Evolutionary conservation across 192 early-diverging fungal genomes (phyloP).

Genomic region (Allomyces macrogynus): DNA sequence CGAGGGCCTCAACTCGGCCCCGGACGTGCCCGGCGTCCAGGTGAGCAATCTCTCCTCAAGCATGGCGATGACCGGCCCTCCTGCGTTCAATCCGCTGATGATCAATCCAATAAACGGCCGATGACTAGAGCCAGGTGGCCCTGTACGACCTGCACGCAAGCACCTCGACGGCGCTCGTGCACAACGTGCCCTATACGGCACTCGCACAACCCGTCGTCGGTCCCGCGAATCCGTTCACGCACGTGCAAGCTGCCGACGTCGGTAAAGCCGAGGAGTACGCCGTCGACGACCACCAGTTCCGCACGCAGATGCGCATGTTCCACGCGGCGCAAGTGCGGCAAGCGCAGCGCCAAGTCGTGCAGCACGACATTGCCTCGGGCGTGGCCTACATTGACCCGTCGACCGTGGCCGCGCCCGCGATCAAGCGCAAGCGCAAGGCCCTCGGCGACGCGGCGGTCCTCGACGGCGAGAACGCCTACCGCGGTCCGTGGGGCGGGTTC

Average conservation of each 20-base stretch:
- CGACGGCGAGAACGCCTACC: conserved; percentile 54
- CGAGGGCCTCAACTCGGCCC: background rate
- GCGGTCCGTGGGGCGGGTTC: conserved; percentile 90
- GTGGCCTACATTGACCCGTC: conserved; percentile 3
- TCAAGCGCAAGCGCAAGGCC: conserved; percentile 44
- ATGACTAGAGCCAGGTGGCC: background rate
- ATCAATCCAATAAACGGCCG: too few relatives aligned
- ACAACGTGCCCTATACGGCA: background rate
- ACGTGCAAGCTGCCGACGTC: background rate
- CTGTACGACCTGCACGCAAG: background rate
- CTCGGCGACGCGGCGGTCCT: conserved; percentile 55
- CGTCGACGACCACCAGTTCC: background rate
- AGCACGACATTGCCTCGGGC: background rate
- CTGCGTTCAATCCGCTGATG: too few relatives aligned
- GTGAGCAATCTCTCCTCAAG: background rate
- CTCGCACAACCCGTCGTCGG: background rate
- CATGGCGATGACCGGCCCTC: background rate
- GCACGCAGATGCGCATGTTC: background rate
- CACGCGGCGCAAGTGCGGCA: background rate
- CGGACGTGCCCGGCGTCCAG: background rate
- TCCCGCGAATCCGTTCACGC: background rate
- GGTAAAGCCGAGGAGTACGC: background rate
- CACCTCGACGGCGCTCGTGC: background rate
- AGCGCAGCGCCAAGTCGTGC: background rate
- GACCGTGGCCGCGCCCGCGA: background rate